A percentile compares a stretch with the other conserved stretches of the same genome.
Evolutionary conservation across 768 basidiomycete genomes (phyloP).

Genomic region (Obba rivulosa): DNA sequence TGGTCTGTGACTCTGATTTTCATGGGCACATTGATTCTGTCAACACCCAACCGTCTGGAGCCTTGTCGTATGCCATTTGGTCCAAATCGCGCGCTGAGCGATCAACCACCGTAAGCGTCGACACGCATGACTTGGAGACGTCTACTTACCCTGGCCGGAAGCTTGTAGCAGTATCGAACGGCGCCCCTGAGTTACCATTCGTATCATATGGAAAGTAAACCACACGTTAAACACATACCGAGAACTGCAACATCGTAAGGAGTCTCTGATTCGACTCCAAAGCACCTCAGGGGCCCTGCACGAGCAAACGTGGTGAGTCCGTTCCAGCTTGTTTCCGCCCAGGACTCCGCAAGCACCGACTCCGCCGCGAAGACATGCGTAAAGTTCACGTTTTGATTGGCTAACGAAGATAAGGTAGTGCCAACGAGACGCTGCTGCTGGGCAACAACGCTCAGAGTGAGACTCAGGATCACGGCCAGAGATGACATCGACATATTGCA

Average conservation of each 20-base stretch:
- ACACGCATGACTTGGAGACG: not conserved
- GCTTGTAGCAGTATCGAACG: constrained; percentile 28
- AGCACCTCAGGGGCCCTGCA: constrained; percentile 22
- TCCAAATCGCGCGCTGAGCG: constrained; percentile 25
- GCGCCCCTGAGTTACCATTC: constrained; percentile 15
- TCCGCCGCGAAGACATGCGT: constrained; percentile 2
- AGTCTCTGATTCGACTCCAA: constrained; percentile 19
- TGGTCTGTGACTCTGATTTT: constrained; percentile 22
- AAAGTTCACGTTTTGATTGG: not conserved
- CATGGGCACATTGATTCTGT: constrained; percentile 25
- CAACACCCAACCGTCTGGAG: constrained; percentile 23
- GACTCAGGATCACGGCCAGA: not conserved
- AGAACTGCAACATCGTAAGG: constrained; percentile 26
- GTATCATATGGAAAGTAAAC: not conserved
- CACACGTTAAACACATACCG: constrained; percentile 4
- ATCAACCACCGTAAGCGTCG: not conserved
- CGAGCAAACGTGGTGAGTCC: constrained; percentile 25
- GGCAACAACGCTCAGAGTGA: not conserved
- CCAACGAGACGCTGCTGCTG: not conserved
- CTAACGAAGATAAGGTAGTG: not conserved
- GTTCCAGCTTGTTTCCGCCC: constrained; percentile 18
- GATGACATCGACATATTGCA: not conserved
- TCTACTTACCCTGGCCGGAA: constrained; percentile 26
- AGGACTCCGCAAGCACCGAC: constrained; percentile 1
- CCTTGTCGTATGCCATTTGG: constrained; percentile 30